These are phyloP conservation scores for Chrysosporium keratinophilum DNA, from an alignment of 2,329 filamentous ascomycete genomes.

Conservation along the genomic window DNA sequence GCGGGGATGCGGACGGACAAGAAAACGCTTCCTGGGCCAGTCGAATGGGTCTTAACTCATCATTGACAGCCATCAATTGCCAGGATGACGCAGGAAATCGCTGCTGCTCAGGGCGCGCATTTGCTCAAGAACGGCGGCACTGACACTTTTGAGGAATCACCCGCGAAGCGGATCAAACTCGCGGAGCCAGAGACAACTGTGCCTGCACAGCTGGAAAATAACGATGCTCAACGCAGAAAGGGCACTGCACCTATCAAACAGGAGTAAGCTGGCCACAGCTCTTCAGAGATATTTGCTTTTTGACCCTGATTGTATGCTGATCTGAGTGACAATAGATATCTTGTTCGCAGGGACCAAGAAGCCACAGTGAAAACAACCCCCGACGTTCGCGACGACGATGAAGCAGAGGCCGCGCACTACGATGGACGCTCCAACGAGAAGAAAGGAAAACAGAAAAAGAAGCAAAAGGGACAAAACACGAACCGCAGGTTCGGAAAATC, in stretches of 20 bases:
- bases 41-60: not conserved
- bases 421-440: constrained; percentile 32
- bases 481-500: constrained; percentile 71
- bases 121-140: not conserved
- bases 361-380: constrained; percentile 16
- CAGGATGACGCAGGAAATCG: not conserved
- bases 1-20: too few species aligned
- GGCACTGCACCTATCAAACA: constrained; percentile 62
- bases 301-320: constrained; percentile 2
- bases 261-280: constrained; percentile 45
- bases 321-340: not conserved
- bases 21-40: too few species aligned
- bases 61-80: not conserved
- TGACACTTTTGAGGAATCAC: constrained; percentile 18
- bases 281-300: not conserved
- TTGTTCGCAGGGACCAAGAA: not conserved
- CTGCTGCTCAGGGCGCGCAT: not conserved
- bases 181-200: constrained; percentile 21
- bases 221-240: constrained; percentile 33
- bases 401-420: constrained; percentile 47
- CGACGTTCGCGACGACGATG: constrained; percentile 41
- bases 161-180: constrained; percentile 52
- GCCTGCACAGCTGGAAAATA: constrained; percentile 19
- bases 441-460: constrained; percentile 29
- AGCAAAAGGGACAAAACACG: constrained; percentile 68